Evolutionary conservation across 2,329 filamentous ascomycete species (phyloP).

Genomic region (Immersiporthe knoxdaviesiana): DNA sequence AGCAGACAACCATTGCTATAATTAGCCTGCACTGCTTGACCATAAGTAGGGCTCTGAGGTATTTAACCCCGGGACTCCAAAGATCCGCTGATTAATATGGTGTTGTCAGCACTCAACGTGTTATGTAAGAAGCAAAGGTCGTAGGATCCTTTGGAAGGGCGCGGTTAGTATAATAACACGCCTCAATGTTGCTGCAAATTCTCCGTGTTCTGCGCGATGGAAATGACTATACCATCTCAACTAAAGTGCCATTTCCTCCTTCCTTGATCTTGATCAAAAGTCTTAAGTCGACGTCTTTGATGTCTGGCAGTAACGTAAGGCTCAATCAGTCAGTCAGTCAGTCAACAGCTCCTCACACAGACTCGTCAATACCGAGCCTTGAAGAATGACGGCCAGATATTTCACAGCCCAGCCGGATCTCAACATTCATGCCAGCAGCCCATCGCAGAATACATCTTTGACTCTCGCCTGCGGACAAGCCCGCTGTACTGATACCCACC

Average conservation of each 20-base stretch:
- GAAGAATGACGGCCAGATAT: constrained; percentile 16
- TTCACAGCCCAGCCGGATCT: constrained; percentile 14
- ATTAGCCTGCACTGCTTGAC: no score
- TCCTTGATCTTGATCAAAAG: background rate
- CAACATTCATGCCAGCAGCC: constrained; percentile 13
- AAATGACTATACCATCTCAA: no score
- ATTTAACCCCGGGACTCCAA: background rate
- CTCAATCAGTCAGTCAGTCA: no score
- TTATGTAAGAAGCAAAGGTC: background rate
- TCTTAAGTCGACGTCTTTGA: no score
- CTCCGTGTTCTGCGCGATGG: background rate
- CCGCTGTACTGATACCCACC: constrained; percentile 19
- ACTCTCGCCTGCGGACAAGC: constrained; percentile 20
- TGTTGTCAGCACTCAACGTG: background rate
- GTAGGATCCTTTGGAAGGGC: background rate
- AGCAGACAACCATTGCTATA: no score
- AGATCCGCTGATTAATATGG: background rate
- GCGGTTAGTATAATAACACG: background rate
- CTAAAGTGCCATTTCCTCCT: background rate
- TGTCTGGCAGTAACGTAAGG: no score
- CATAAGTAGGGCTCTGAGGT: background rate
- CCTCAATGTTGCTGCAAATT: no score
- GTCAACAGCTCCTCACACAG: no score
- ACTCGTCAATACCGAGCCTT: no score
- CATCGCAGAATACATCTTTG: constrained; percentile 12